Conservation (phyloP, 768 basidiomycete genomes). For the Coprinopsis marcescibilis region DNA sequence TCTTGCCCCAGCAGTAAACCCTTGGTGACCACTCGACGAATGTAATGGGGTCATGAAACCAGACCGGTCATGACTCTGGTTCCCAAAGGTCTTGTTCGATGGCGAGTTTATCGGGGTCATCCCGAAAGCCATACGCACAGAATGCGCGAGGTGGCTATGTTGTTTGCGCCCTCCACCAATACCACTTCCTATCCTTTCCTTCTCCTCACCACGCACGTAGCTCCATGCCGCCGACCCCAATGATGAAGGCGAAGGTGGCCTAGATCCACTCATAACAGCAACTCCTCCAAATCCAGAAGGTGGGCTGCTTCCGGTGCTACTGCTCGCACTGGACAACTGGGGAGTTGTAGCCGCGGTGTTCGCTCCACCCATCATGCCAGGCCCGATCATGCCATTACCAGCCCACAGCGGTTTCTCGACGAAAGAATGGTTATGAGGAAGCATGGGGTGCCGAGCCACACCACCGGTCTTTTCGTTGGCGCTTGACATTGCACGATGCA, state of each 20-base stretch:
- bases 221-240: slow-evolving; percentile 32
- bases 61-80: no score
- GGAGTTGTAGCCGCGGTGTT: slow-evolving; percentile 42
- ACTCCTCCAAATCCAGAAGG: slow-evolving; percentile 13
- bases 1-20: slow-evolving; percentile 5
- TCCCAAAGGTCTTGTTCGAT: no score
- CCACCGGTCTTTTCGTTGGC: neutral
- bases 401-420: neutral
- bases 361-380: slow-evolving; percentile 13
- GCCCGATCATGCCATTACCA: neutral
- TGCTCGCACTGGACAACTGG: slow-evolving; percentile 58
- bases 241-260: slow-evolving; percentile 44
- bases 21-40: neutral
- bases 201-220: slow-evolving; percentile 20
- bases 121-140: slow-evolving; percentile 81
- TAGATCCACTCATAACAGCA: slow-evolving; percentile 46
- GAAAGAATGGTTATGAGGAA: slow-evolving; percentile 1
- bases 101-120: slow-evolving; percentile 75
- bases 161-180: slow-evolving; percentile 23
- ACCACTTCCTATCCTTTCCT: slow-evolving; percentile 18
- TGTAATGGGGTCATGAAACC: slow-evolving; percentile 16
- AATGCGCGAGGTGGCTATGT: slow-evolving; percentile 73
- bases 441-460: neutral
- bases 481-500: slow-evolving; percentile 1
- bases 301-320: slow-evolving; percentile 61